Evolutionary conservation across 2,329 filamentous ascomycete species (phyloP), one percentile per base, ranked within the genome.

Genomic region (Chalaropsis thielavioides): DNA sequence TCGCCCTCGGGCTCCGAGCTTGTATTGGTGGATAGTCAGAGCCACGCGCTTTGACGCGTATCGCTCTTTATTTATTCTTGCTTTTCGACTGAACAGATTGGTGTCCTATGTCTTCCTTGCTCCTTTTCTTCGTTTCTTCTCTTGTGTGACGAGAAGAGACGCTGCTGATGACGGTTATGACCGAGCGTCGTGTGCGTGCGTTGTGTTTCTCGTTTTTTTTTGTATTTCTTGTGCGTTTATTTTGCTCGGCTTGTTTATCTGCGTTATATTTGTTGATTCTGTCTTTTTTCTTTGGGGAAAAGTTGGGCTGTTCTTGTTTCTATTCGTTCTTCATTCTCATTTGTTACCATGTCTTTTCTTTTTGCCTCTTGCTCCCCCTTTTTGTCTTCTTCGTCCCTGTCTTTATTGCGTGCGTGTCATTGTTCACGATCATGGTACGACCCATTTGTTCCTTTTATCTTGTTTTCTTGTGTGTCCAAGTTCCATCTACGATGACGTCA

Each of bases 161-260:
- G 31, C 17, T 15, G 49, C 31, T 66, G 60, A 62, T 66, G 46
- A 49, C 59, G 59, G 60, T 62, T 49, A 58, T 56, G 49, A 40
- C 49, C 41, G 59, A 40, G 24, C 38, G 27, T 40, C 43, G 35
- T 38, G 38, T 49, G 40, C 40, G n/a, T 19, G 41, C 43, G 8
- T 64, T 40, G 17, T 24, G 17, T 38, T 59, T 49, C 44, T 44
- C n/a, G 2, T 44, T 49, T 31, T 17, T 6, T 22, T 40, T 22
- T 56, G 19, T 41, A n/a, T 43, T 35, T 54, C n/a, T 19, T 24
- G 17, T 49, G 22, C 27, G 24, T 38, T 38, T 46, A 22, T n/a
- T 2, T 54, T 15, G 49, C 24, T 63, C 10, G 41, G n/a, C 13
- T 40, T 27, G 22, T 59, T 22, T 8, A 38, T 10, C 35, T 38